Evolutionary conservation across 345 rosid species (phyloP).

Genomic region (Clausena lansium): DNA sequence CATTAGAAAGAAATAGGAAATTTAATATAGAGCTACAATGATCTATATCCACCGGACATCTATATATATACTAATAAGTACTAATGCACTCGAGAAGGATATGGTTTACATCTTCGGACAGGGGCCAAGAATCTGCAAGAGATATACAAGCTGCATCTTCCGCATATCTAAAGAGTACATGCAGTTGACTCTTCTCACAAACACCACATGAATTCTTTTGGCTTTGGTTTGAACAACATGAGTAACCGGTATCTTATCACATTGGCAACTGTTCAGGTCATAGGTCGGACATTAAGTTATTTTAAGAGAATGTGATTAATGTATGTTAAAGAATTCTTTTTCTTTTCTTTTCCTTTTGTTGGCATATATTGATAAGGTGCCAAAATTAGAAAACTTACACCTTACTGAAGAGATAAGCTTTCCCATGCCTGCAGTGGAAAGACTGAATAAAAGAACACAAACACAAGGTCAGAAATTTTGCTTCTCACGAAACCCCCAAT

Average conservation of each 20-base stretch:
- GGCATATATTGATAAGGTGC: slow-evolving; percentile 8
- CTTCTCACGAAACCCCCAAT: slow-evolving; percentile 16
- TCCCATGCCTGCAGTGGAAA: slow-evolving; percentile 89
- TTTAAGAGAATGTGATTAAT: neutral
- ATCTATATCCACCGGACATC: neutral
- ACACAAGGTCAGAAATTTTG: slow-evolving; percentile 32
- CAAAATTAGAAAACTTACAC: slow-evolving; percentile 80
- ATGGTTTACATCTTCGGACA: neutral
- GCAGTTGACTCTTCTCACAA: neutral
- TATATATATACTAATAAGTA: neutral
- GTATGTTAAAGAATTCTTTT: neutral
- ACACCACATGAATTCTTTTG: neutral
- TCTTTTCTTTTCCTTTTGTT: neutral
- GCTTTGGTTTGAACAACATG: neutral
- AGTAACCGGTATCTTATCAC: slow-evolving; percentile 1
- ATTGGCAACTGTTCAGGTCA: neutral
- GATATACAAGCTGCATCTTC: neutral
- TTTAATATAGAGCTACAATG: neutral
- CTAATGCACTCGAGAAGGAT: neutral
- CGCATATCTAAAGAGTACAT: neutral
- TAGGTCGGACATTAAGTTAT: neutral
- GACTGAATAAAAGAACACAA: slow-evolving; percentile 58
- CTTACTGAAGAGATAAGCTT: slow-evolving; percentile 93
- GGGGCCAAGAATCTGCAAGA: neutral
- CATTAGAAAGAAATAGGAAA: neutral